Percentiles rank a stretch among this genome's conserved stretches.
Conservation (phyloP, 345 rosid species). For the Pistacia integerrima region DNA sequence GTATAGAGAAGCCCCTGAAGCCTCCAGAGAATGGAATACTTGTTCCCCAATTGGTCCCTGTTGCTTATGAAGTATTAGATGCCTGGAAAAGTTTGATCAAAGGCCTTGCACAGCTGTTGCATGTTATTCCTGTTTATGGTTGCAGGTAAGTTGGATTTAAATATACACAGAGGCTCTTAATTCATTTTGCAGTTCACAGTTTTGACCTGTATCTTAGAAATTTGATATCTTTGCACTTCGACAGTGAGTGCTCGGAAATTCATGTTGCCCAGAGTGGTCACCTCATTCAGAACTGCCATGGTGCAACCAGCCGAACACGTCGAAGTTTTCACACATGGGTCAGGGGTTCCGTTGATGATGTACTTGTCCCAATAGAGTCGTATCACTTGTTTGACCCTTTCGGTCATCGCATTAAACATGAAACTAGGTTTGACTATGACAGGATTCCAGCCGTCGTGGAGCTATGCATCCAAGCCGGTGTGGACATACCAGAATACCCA, state of each 20-base stretch:
- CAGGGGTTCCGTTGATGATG: slow-evolving; percentile 66
- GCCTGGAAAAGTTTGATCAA: slow-evolving; percentile 80
- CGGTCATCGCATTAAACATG: slow-evolving; percentile 72
- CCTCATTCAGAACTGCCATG: slow-evolving; percentile 58
- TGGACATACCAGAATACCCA: slow-evolving; percentile 81
- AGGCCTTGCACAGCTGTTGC: slow-evolving; percentile 81
- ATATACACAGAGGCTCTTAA: no score
- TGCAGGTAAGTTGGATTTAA: slow-evolving; percentile 52
- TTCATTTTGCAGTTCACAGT: no score
- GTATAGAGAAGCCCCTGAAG: slow-evolving; percentile 74
- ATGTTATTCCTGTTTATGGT: slow-evolving; percentile 68
- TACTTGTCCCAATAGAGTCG: slow-evolving; percentile 81
- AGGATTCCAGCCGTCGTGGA: slow-evolving; percentile 89
- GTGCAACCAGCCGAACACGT: slow-evolving; percentile 44
- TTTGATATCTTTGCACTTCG: slow-evolving; percentile 18
- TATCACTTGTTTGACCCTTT: slow-evolving; percentile 91
- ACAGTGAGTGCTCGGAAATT: slow-evolving; percentile 78
- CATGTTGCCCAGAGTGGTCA: slow-evolving; percentile 78
- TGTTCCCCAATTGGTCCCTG: slow-evolving; percentile 70
- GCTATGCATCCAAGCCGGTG: slow-evolving; percentile 89
- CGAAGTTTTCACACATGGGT: slow-evolving; percentile 73
- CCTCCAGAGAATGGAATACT: slow-evolving; percentile 88
- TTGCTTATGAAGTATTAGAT: slow-evolving; percentile 68
- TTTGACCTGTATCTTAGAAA: slow-evolving; percentile 1
- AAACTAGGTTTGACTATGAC: slow-evolving; percentile 76